phyloP scores from a whole-genome alignment of 805 yeast species.

The Yamadazyma kitorensis region DNA sequence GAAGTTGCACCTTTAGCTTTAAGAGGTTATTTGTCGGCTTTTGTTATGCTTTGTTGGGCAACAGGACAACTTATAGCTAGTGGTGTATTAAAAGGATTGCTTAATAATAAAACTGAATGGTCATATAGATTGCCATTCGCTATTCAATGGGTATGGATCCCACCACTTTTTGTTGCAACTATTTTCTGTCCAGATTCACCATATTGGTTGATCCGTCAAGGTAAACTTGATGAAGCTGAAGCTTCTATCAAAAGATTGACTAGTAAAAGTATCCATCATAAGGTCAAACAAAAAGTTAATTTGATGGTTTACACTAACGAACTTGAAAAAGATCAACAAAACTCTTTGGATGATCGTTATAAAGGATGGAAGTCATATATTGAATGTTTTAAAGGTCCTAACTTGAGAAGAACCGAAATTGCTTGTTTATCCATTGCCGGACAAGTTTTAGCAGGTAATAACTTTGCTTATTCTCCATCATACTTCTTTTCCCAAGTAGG shows the following conservation, averaged over 20 bases:
- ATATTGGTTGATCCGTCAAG: conserved; percentile 48
- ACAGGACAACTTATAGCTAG: conserved; percentile 54
- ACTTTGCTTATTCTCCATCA: conserved; percentile 46
- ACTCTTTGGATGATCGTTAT: conserved; percentile 35
- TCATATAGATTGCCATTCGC: conserved; percentile 55
- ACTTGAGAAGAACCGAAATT: conserved; percentile 49
- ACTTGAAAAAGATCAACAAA: conserved; percentile 13
- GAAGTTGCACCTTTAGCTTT: conserved; percentile 53
- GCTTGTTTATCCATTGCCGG: conserved; percentile 41
- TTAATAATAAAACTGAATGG: conserved; percentile 21
- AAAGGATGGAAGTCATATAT: conserved; percentile 18
- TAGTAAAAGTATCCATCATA: conserved; percentile 25
- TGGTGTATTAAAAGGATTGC: conserved; percentile 44
- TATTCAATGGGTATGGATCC: conserved; percentile 58
- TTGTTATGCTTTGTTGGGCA: conserved; percentile 49
- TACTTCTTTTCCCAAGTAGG: conserved; percentile 52
- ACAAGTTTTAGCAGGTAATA: conserved; percentile 44
- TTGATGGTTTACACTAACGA: conserved; percentile 36
- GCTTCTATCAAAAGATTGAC: conserved; percentile 32
- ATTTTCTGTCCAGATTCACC: conserved; percentile 55
- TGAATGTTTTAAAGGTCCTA: conserved; percentile 48
- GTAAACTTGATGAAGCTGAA: conserved; percentile 41
- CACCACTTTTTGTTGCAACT: conserved; percentile 40
- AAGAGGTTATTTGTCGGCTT: conserved; percentile 47
- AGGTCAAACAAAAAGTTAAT: conserved; percentile 29